Evolutionary conservation across 192 early-diverging fungal genomes (phyloP).

Genomic region (Backusella australiensis): DNA sequence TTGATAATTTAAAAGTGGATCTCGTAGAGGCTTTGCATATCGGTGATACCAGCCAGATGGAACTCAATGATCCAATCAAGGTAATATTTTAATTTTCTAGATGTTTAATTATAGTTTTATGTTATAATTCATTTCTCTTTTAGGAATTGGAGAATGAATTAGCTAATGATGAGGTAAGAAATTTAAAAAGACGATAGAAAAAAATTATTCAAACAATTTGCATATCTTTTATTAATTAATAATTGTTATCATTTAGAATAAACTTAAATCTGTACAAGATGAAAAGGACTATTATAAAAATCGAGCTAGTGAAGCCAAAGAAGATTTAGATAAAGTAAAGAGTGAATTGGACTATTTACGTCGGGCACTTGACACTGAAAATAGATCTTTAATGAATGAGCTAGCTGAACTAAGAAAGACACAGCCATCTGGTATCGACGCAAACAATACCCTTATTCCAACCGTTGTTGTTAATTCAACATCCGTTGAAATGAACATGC

Average conservation of each 20-base stretch:
- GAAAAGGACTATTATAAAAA: slow-evolving; percentile 36
- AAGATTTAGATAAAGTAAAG: slow-evolving; percentile 21
- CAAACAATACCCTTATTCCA: background rate
- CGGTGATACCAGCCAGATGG: background rate
- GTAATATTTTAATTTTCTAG: slow-evolving; percentile 4
- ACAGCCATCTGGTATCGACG: background rate
- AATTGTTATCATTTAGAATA: slow-evolving; percentile 12
- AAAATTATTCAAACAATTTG: background rate
- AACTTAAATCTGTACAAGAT: slow-evolving; percentile 18
- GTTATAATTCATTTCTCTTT: background rate
- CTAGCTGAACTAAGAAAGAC: slow-evolving; percentile 24
- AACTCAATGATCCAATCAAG: background rate
- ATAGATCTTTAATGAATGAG: slow-evolving; percentile 20
- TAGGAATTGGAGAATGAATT: slow-evolving; percentile 26
- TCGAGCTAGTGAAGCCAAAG: slow-evolving; percentile 28
- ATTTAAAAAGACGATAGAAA: background rate
- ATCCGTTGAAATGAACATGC: slow-evolving; percentile 6
- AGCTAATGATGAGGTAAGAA: slow-evolving; percentile 9
- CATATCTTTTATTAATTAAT: background rate
- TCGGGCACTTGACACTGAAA: slow-evolving; percentile 26
- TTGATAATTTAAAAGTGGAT: slow-evolving; percentile 38
- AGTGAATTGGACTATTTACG: background rate
- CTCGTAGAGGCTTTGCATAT: slow-evolving; percentile 30
- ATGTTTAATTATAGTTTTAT: background rate
- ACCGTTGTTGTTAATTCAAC: background rate